Base-by-base conservation (phyloP, 306 rosid genomes). In the Alnus glutinosa region DNA sequence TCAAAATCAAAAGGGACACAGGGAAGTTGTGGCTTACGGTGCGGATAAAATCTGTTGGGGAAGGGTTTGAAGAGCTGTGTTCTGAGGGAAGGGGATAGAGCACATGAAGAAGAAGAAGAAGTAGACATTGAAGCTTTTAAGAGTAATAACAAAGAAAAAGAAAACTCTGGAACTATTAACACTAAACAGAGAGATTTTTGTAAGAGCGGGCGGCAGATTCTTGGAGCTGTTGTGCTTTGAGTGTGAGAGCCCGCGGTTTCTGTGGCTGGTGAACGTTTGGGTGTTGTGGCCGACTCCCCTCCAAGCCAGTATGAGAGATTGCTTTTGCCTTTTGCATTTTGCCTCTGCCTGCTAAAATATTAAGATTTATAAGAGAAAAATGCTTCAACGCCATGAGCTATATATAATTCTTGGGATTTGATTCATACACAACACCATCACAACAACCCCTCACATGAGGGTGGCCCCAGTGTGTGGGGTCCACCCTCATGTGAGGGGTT, bases 201-300 rank as follows among this genome's bases (percentile, higher is more conserved):
- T 12, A 69, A 51, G 28, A 62, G 8, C 5, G 14, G 47, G 19
- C 47, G 10, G 10, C n/a, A 37, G 50, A 67, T 67, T 67, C 5
- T 47, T 6, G 42, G 15, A 18, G 67, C 16, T 46, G 49, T 71
- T 49, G 44, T 32, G 50, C 66, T 64, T 62, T 44, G 12, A 10
- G 51, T 10, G 13, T 11, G 1, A 46, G 42, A 58, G 51, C 5
- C 67, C 63, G 67, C 13, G 42, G 30, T 81, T 83, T 84, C 14
- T 84, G 91, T 81, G 92, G 93, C 63, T 80, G 57, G 71, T 0
- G 80, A 62, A 75, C 16, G 62, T 71, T 77, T 9, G 70, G 44
- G 70, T 16, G 85, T 81, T 83, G 93, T 88, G 96, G 92, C 86
- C n/a, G 49, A 71, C 81, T 83, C 76, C 85, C 55, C 80, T 83